A percentile compares a stretch with the other conserved stretches of the same genome.
These are phyloP conservation scores for Protomyces inundatus DNA, from an alignment of 1,139 yeast species.

Conservation along the genomic window DNA sequence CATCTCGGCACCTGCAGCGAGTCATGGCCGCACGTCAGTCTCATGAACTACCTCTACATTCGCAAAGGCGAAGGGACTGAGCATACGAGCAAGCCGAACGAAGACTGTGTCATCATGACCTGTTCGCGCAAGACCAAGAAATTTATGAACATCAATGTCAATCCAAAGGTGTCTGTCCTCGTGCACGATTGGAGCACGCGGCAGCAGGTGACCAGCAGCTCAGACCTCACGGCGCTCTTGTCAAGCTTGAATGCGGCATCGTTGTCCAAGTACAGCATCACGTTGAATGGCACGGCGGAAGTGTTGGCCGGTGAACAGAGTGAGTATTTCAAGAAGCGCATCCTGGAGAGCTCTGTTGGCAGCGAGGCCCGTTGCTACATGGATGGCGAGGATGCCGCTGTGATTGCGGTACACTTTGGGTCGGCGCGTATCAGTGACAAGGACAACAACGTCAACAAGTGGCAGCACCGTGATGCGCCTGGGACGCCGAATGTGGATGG, in stretches of 20 bases:
- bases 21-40: conserved; percentile 72
- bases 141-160: conserved; percentile 55
- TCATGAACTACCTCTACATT: conserved; percentile 79
- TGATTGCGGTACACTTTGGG: conserved; percentile 19
- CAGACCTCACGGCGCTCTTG: conserved; percentile 53
- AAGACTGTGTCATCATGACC: conserved; percentile 57
- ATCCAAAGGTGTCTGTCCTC: conserved; percentile 70
- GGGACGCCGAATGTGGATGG: conserved; percentile 6
- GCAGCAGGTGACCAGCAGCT: conserved; percentile 43
- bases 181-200: conserved; percentile 78
- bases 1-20: conserved; percentile 72
- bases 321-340: conserved; percentile 53
- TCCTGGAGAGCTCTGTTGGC: conserved; percentile 50
- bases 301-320: conserved; percentile 48
- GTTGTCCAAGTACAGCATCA: conserved; percentile 69
- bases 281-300: conserved; percentile 65
- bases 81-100: conserved; percentile 36
- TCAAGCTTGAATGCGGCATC: conserved; percentile 71
- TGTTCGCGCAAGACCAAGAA: conserved; percentile 67
- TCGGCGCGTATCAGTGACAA: conserved; percentile 25
- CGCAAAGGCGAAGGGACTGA: conserved; percentile 36
- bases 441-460: conserved; percentile 22
- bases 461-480: conserved; percentile 20
- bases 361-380: conserved; percentile 55
- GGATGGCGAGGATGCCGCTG: conserved; percentile 25